Evolutionary conservation across 2,329 filamentous ascomycete species (phyloP), one percentile per base, ranked within the genome.

Genomic region (Colletotrichum simmondsii): DNA sequence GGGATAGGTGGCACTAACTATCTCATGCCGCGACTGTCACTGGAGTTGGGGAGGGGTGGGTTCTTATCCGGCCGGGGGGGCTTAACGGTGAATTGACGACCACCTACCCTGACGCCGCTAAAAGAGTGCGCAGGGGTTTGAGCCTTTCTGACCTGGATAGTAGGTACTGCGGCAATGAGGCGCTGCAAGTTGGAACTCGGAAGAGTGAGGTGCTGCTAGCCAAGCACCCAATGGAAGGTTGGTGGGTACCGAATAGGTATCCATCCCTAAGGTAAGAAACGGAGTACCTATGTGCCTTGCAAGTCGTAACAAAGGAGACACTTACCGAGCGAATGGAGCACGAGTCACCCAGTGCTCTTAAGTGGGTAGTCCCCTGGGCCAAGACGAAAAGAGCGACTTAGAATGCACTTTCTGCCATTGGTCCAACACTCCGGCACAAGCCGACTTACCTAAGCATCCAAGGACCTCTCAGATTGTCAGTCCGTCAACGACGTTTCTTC

Each of bases 361-460:
- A 8, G 32, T 35, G 4, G 32, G 32, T 35, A 42, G 37, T 42
- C 37, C 14, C 42, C 42, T 49, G 19, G 42, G 19, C 19, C 19
- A 49, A n/a, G 16, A 19, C n/a, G 30, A 49, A 16, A 11, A 16
- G 52, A 16, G 16, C 26, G 26, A 37, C n/a, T 35, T 59, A 10
- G 35, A 53, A 53, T 68, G 22, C 32, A 57, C 28, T 30, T 57
- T 52, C 28, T 28, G 22, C 37, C 26, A 64, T 72, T 59, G 49
- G 64, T 26, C 24, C 24, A 30, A 26, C 22, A 11, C 16, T n/a
- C 26, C 7, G 14, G 32, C 46, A 16, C 22, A 30, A n/a, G n/a
- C 19, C 26, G 32, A 59, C 59, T 72, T 72, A 72, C 70, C 53
- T 72, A 72, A 72, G 54, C 70, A 68, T 30, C 5, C 32, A 59